Percentiles rank a stretch among this genome's conserved stretches.
phyloP scores from a whole-genome alignment of 805 yeast genomes.

The Metschnikowia lunata region DNA sequence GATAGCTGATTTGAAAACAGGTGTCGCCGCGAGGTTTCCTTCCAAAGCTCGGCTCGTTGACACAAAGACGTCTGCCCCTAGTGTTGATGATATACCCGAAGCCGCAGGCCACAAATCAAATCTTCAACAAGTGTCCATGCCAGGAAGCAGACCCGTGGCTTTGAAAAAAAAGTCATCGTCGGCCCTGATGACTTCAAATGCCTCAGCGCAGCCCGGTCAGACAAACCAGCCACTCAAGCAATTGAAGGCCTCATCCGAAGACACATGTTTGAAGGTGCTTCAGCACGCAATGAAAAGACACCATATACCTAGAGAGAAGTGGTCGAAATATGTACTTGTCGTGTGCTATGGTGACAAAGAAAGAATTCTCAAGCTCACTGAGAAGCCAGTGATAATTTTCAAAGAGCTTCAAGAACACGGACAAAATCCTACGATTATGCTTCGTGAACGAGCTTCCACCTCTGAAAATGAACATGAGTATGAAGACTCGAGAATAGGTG shows the following conservation, averaged over 20 bases:
- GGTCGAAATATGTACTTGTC: conserved; percentile 84
- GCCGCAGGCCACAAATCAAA: neutral
- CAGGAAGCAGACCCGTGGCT: conserved; percentile 1
- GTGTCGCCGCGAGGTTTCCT: conserved; percentile 7
- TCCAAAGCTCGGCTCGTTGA: conserved; percentile 16
- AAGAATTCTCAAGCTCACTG: conserved; percentile 74
- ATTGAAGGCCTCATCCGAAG: conserved; percentile 80
- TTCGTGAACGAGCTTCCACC: conserved; percentile 65
- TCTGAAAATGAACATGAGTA: conserved; percentile 16
- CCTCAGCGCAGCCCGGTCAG: conserved; percentile 3
- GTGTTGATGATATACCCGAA: conserved; percentile 7
- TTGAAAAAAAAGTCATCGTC: conserved; percentile 11
- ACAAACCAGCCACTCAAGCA: conserved; percentile 64
- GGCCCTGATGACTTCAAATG: conserved; percentile 7
- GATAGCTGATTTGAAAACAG: conserved; percentile 19
- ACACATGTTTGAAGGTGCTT: conserved; percentile 82
- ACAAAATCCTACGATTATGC: conserved; percentile 86
- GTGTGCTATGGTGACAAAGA: conserved; percentile 91
- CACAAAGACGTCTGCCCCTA: conserved; percentile 7
- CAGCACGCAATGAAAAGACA: conserved; percentile 88
- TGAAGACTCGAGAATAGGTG: conserved; percentile 39
- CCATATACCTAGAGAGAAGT: conserved; percentile 69
- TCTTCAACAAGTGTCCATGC: conserved; percentile 1
- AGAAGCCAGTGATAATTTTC: conserved; percentile 81
- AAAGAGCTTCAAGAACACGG: conserved; percentile 84